Conservation (phyloP, 129 eudicot genomes). For the Scalesia atractyloides region DNA sequence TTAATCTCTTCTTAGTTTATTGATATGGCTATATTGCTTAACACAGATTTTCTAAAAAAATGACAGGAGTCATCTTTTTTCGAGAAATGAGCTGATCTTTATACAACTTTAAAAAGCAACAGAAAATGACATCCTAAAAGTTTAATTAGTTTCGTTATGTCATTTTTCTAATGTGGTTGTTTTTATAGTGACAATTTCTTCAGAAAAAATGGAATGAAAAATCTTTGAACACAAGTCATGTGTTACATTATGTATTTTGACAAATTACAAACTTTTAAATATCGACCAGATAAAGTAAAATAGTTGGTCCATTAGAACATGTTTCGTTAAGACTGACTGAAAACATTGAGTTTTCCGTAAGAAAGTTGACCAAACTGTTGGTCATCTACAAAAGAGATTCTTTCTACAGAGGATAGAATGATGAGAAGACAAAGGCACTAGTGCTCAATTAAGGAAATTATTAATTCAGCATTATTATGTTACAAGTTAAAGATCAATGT, state of each 20-base stretch:
- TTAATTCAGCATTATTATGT: neutral
- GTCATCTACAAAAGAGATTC: conserved; percentile 1
- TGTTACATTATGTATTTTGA: neutral
- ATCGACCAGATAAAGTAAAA: neutral
- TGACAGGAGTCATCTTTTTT: neutral
- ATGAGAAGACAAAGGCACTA: neutral
- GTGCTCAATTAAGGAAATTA: neutral
- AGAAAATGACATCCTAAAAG: neutral
- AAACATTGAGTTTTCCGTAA: neutral
- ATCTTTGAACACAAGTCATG: neutral
- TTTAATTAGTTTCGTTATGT: neutral
- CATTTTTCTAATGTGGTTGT: neutral
- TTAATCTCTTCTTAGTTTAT: neutral
- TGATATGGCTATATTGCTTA: neutral
- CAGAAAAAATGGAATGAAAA: neutral
- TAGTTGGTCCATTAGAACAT: neutral
- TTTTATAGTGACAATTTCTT: neutral
- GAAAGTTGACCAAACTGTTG: neutral
- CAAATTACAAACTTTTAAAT: neutral
- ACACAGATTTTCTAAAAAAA: neutral
- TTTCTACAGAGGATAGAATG: neutral
- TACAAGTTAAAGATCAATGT: neutral
- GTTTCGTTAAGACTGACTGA: neutral
- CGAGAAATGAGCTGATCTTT: neutral
- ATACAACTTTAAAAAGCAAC: neutral